These are phyloP conservation scores for Ilex paraguariensis DNA, from an alignment of 305 asterid species.

Conservation along the genomic window DNA sequence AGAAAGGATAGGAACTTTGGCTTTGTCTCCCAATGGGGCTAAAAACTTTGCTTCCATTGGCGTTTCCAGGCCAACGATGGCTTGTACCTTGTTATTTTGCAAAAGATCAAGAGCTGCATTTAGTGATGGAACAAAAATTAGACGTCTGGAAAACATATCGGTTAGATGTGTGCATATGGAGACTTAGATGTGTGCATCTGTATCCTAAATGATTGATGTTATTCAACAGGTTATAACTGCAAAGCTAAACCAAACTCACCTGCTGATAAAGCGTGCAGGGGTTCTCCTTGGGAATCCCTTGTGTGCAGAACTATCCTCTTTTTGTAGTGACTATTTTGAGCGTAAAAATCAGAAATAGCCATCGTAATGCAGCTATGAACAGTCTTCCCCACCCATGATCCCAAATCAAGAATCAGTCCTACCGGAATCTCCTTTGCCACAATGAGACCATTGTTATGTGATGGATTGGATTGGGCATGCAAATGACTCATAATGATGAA, in stretches of 20 bases:
- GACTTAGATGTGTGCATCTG: too few species aligned
- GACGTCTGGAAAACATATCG: too few species aligned
- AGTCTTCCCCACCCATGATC: conserved; percentile 24
- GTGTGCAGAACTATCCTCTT: conserved; percentile 17
- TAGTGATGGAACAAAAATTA: neutral
- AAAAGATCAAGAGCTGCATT: conserved; percentile 36
- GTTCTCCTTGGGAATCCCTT: conserved; percentile 17
- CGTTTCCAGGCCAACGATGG: conserved; percentile 29
- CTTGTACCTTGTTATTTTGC: conserved; percentile 29
- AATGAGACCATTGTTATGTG: too few species aligned
- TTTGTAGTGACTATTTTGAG: neutral
- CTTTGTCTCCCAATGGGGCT: conserved; percentile 21
- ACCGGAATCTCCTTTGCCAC: conserved; percentile 1
- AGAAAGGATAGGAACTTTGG: conserved; percentile 32
- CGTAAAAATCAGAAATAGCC: conserved; percentile 19
- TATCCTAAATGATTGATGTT: too few species aligned
- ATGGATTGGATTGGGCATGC: too few species aligned
- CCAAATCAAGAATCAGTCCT: conserved; percentile 24
- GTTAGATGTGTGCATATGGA: too few species aligned
- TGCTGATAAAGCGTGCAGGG: conserved; percentile 11
- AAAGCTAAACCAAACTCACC: conserved; percentile 10
- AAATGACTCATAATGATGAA: too few species aligned
- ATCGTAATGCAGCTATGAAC: conserved; percentile 18
- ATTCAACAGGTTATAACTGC: too few species aligned
- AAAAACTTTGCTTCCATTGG: conserved; percentile 23